Percentiles rank a stretch among this genome's conserved stretches.
Evolutionary conservation across 257 asterid species (phyloP).

Genomic region (Nicotiana tomentosiformis): DNA sequence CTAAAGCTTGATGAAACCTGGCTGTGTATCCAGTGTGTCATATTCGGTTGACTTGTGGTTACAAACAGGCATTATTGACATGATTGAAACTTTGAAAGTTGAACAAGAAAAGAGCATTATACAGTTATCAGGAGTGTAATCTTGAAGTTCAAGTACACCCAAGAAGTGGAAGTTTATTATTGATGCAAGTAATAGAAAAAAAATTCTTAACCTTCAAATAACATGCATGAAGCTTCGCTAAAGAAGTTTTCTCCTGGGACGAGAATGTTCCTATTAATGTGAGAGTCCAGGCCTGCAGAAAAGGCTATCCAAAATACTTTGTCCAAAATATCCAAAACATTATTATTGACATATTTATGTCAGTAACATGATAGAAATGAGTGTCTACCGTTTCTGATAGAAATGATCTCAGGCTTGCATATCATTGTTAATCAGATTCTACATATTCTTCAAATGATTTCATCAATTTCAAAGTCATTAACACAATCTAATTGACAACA

Average conservation of each 20-base stretch:
- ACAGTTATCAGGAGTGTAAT: neutral
- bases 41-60: neutral
- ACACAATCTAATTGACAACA: neutral
- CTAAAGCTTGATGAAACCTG: neutral
- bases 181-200: neutral
- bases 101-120: neutral
- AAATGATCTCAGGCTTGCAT: neutral
- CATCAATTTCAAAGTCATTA: neutral
- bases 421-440: conserved; percentile 1
- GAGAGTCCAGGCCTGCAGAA: neutral
- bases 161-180: neutral
- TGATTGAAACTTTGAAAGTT: neutral
- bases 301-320: neutral
- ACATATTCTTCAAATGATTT: neutral
- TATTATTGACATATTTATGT: neutral
- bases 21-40: neutral
- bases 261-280: neutral
- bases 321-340: neutral
- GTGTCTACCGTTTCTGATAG: too few relatives aligned
- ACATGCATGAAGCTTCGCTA: neutral
- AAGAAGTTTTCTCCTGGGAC: neutral
- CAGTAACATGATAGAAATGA: neutral
- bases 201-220: neutral
- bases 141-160: neutral
- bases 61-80: neutral